phyloP scores from a whole-genome alignment of 164 flowering plant species.

The Vitis amurensis region DNA sequence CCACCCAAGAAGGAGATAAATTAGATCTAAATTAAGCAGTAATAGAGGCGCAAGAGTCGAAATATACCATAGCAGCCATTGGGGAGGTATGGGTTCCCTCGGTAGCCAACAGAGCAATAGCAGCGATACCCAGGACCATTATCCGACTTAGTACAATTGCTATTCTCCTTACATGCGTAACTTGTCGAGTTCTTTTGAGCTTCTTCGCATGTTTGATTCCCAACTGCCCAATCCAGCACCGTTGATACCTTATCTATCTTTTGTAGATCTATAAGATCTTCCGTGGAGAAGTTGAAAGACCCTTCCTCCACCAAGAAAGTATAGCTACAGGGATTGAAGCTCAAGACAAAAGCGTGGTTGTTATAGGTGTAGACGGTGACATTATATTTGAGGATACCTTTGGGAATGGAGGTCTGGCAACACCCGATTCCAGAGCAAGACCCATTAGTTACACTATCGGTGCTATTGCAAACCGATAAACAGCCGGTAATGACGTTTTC shows the following conservation, averaged over 20 bases:
- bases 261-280: not conserved
- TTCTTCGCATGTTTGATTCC: not conserved
- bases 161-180: not conserved
- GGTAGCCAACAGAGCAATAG: not conserved
- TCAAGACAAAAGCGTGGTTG: not conserved
- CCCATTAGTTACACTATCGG: too few relatives aligned
- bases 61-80: not conserved
- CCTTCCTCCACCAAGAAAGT: not conserved
- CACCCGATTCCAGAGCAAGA: too few relatives aligned
- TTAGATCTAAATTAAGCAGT: too few relatives aligned
- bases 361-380: not conserved
- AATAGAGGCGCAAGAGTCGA: too few relatives aligned
- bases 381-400: not conserved
- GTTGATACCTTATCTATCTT: not conserved
- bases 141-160: not conserved
- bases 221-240: not conserved
- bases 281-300: not conserved
- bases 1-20: too few relatives aligned
- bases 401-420: too few relatives aligned
- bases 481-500: too few relatives aligned
- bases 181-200: not conserved
- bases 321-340: not conserved
- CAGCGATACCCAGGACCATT: not conserved
- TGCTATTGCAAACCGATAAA: too few relatives aligned
- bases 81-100: not conserved